phyloP scores from a whole-genome alignment of 306 rosid species.

The Abrus pulchellus region DNA sequence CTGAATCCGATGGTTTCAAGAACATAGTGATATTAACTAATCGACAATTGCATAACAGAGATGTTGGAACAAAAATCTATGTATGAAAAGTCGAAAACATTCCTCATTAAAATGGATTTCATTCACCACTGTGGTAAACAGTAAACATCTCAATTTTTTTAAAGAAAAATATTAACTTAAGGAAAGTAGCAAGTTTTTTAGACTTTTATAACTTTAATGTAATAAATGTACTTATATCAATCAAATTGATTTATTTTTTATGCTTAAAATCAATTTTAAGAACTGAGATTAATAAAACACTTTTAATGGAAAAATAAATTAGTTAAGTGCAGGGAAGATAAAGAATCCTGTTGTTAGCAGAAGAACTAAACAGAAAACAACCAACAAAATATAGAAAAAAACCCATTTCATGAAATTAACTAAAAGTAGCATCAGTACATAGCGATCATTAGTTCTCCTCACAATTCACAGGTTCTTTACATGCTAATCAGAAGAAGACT shows the following conservation, averaged over 20 bases:
- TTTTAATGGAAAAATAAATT: not conserved
- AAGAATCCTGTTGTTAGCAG: not conserved
- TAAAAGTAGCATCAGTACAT: conserved; percentile 43
- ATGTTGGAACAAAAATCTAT: not conserved
- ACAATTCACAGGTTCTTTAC: conserved; percentile 52
- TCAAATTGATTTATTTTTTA: no score
- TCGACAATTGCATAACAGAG: conserved; percentile 2
- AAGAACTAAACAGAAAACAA: not conserved
- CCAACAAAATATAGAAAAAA: conserved; percentile 17
- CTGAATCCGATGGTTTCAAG: not conserved
- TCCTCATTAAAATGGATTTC: not conserved
- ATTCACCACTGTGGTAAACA: conserved; percentile 20
- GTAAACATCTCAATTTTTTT: not conserved
- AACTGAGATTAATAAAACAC: no score
- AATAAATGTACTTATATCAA: no score
- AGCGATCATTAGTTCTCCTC: conserved; percentile 46
- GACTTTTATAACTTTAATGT: no score
- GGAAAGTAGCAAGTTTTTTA: no score
- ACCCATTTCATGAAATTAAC: conserved; percentile 38
- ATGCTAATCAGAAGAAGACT: conserved; percentile 30
- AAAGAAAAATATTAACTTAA: no score
- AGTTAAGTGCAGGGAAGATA: not conserved
- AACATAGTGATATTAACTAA: not conserved
- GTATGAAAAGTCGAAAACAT: not conserved
- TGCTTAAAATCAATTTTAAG: no score